Percentiles rank a stretch among this genome's conserved stretches.
These are phyloP conservation scores for Mortierella sp. DNA, from an alignment of 371 early-diverging fungal species.

Conservation along the genomic window DNA sequence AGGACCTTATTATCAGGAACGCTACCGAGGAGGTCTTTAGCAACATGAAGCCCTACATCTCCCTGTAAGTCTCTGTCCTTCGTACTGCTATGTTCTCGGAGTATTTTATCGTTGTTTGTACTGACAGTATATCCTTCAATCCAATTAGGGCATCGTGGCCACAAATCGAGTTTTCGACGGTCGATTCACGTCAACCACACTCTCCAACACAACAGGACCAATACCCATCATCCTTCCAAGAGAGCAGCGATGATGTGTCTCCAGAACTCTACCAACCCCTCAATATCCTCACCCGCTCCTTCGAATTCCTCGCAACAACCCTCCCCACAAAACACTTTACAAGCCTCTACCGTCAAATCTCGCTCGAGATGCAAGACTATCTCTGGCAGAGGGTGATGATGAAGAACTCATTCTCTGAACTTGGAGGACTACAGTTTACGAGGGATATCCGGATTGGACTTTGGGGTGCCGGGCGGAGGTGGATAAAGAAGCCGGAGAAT, in stretches of 20 bases:
- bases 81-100: background rate
- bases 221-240: background rate
- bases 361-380: slow-evolving; percentile 73
- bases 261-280: slow-evolving; percentile 74
- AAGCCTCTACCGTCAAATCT: slow-evolving; percentile 60
- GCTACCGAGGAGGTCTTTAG: slow-evolving; percentile 72
- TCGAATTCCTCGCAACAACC: slow-evolving; percentile 61
- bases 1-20: slow-evolving; percentile 67
- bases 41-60: slow-evolving; percentile 68
- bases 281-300: slow-evolving; percentile 62
- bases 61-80: slow-evolving; percentile 61
- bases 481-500: slow-evolving; percentile 71
- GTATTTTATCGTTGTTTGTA: background rate
- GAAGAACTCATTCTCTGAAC: slow-evolving; percentile 68
- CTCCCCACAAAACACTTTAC: slow-evolving; percentile 67
- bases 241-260: slow-evolving; percentile 66
- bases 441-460: slow-evolving; percentile 71
- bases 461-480: slow-evolving; percentile 65
- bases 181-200: slow-evolving; percentile 17
- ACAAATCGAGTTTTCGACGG: slow-evolving; percentile 40
- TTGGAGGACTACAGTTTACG: slow-evolving; percentile 68
- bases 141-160: slow-evolving; percentile 54
- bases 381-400: slow-evolving; percentile 72
- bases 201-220: slow-evolving; percentile 7
- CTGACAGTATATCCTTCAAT: background rate